A percentile compares a stretch with the other conserved stretches of the same genome.
phyloP scores from a whole-genome alignment of 78 protist genomes.

The Dictyostelium purpureum region DNA sequence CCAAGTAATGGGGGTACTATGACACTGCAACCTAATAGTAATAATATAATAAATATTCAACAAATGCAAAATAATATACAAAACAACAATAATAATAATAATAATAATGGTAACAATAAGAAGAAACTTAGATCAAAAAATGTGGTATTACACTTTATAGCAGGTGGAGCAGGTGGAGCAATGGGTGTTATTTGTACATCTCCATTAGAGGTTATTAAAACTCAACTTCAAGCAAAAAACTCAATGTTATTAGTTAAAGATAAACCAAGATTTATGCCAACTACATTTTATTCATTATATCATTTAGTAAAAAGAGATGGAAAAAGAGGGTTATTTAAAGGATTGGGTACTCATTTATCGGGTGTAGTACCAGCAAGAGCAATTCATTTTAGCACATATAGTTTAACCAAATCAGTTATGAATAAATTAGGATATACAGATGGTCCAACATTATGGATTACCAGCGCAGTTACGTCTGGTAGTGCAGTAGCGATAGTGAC shows the following conservation, averaged over 20 bases:
- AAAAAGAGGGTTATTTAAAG: constrained; percentile 48
- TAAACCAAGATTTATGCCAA: constrained; percentile 64
- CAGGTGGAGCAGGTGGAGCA: constrained; percentile 74
- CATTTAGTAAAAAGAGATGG: constrained; percentile 60
- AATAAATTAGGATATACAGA: constrained; percentile 53
- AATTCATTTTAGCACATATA: constrained; percentile 71
- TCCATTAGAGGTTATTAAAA: constrained; percentile 66
- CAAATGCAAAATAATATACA: background rate
- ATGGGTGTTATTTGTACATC: constrained; percentile 48
- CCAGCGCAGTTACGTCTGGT: constrained; percentile 67
- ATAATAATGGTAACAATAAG: background rate
- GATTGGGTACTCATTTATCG: constrained; percentile 57
- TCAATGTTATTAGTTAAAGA: constrained; percentile 15
- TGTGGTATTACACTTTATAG: constrained; percentile 65
- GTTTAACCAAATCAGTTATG: constrained; percentile 39
- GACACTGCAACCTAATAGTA: no score
- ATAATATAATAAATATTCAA: background rate
- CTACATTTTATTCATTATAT: constrained; percentile 33
- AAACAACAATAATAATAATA: background rate
- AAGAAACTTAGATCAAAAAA: constrained; percentile 38
- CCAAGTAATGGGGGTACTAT: no score
- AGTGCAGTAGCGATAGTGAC: constrained; percentile 67
- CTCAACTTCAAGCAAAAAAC: constrained; percentile 56
- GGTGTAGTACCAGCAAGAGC: constrained; percentile 84
- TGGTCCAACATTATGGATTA: constrained; percentile 46